Conservation (phyloP, 306 rosid species). For the Carpinus fangiana region DNA sequence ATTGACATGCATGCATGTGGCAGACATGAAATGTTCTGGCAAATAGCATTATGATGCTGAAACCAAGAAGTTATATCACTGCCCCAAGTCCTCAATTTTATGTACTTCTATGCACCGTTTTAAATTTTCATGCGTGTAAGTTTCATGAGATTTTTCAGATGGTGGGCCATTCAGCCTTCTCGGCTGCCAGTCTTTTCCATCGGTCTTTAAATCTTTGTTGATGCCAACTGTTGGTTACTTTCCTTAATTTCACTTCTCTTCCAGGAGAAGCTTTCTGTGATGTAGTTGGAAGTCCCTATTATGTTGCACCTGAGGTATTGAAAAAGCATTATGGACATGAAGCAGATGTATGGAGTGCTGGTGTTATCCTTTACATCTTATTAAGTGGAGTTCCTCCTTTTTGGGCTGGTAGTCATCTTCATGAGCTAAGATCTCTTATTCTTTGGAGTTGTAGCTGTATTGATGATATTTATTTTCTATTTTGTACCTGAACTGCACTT, state of each 20-base stretch:
- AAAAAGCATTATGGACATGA: conserved; percentile 77
- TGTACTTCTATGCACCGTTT: neutral
- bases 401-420: conserved; percentile 74
- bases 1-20: neutral
- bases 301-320: conserved; percentile 89
- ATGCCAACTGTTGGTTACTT: conserved; percentile 7
- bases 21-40: neutral
- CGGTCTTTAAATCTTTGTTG: neutral
- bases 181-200: conserved; percentile 8
- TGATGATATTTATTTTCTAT: conserved; percentile 7
- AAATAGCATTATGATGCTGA: neutral
- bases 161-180: neutral
- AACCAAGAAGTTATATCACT: neutral
- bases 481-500: conserved; percentile 16
- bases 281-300: conserved; percentile 87
- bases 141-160: neutral
- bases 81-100: neutral
- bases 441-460: conserved; percentile 12
- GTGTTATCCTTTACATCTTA: conserved; percentile 86
- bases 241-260: conserved; percentile 23
- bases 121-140: no score
- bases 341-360: conserved; percentile 95
- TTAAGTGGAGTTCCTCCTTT: conserved; percentile 92
- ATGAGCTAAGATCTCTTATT: conserved; percentile 13
- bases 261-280: conserved; percentile 73